Evolutionary conservation across 139 green algal genomes (phyloP).

Genomic region (Haematococcus sp.): DNA sequence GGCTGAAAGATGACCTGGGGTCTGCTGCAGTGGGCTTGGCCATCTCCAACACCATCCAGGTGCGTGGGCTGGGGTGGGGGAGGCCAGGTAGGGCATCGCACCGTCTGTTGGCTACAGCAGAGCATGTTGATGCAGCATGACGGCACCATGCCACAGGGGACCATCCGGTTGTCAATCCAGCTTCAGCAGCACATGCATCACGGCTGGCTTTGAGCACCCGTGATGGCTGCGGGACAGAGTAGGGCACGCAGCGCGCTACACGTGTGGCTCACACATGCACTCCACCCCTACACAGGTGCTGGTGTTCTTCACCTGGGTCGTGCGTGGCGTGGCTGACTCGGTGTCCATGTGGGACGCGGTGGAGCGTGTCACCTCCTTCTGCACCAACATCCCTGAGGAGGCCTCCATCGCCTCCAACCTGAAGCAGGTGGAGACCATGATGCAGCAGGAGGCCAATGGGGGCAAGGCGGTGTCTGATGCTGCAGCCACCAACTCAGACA

Average conservation of each 20-base stretch:
- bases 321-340: constrained; percentile 57
- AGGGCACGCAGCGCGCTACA: too few relatives aligned
- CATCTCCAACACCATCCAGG: constrained; percentile 70
- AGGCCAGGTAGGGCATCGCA: too few relatives aligned
- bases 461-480: too few relatives aligned
- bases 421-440: neutral
- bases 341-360: constrained; percentile 64
- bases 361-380: constrained; percentile 53
- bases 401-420: neutral
- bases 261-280: too few relatives aligned
- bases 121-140: too few relatives aligned
- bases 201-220: too few relatives aligned
- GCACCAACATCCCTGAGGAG: constrained; percentile 37
- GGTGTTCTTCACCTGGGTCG: constrained; percentile 67
- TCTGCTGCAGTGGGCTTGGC: constrained; percentile 53
- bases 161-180: neutral
- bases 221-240: too few relatives aligned
- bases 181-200: neutral
- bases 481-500: too few relatives aligned
- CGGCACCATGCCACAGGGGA: too few relatives aligned
- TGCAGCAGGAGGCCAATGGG: too few relatives aligned
- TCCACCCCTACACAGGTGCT: constrained; percentile 45
- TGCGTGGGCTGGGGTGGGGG: too few relatives aligned
- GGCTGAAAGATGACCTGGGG: constrained; percentile 32
- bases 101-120: too few relatives aligned